Percentiles rank a stretch among this genome's conserved stretches.
phyloP scores from a whole-genome alignment of 371 early-diverging fungal species.

The Phascolomyces articulosus region DNA sequence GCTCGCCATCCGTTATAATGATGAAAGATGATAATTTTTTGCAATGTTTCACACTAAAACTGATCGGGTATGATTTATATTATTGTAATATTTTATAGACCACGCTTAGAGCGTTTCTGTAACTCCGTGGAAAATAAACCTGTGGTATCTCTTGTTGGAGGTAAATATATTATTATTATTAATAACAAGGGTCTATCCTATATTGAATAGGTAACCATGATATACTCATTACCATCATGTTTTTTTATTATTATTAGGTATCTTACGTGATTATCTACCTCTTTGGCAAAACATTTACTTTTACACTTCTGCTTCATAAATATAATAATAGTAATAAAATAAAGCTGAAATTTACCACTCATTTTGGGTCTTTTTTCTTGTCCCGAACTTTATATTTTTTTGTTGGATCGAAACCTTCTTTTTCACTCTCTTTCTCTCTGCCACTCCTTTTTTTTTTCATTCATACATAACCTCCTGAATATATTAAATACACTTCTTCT shows the following conservation, averaged over 20 bases:
- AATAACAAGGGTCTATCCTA: too few species aligned
- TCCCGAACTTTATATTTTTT: background rate
- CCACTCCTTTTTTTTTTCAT: too few species aligned
- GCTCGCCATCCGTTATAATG: too few species aligned
- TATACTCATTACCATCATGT: background rate
- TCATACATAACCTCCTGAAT: too few species aligned
- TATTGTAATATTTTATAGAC: slow-evolving; percentile 26
- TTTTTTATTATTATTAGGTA: slow-evolving; percentile 29
- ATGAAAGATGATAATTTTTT: too few species aligned
- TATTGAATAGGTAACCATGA: too few species aligned
- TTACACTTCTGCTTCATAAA: slow-evolving; percentile 64
- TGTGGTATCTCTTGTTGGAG: slow-evolving; percentile 43
- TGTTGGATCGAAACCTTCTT: too few species aligned
- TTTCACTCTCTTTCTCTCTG: too few species aligned
- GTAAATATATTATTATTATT: slow-evolving; percentile 16
- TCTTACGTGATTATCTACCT: slow-evolving; percentile 88
- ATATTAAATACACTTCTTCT: too few species aligned
- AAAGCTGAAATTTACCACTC: too few species aligned
- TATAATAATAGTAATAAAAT: background rate
- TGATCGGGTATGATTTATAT: background rate
- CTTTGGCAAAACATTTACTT: slow-evolving; percentile 94
- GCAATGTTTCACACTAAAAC: background rate
- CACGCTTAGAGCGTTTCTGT: slow-evolving; percentile 52
- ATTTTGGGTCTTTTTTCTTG: background rate
- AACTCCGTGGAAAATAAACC: slow-evolving; percentile 44